Percentiles rank a stretch among this genome's conserved stretches.
phyloP scores from a whole-genome alignment of 2,329 filamentous ascomycete genomes.

The Colletotrichum sp. region DNA sequence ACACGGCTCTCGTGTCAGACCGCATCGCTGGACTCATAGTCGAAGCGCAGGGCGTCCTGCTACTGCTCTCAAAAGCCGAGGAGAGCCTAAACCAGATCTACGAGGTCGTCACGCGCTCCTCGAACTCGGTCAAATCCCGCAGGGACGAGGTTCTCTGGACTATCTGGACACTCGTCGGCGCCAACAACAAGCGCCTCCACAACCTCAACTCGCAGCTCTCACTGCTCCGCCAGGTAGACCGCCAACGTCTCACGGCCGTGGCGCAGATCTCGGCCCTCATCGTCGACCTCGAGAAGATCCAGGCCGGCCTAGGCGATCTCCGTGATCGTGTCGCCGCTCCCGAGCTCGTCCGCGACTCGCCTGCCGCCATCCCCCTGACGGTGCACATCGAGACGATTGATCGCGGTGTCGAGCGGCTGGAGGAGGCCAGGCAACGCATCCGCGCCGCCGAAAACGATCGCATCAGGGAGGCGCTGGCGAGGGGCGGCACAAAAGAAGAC shows the following conservation, averaged over 20 bases:
- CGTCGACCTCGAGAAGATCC: slow-evolving; percentile 75
- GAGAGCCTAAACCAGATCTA: slow-evolving; percentile 72
- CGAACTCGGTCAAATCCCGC: slow-evolving; percentile 58
- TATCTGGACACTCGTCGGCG: slow-evolving; percentile 77
- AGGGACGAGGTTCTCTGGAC: slow-evolving; percentile 71
- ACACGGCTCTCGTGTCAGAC: slow-evolving; percentile 71
- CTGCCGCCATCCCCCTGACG: slow-evolving; percentile 62
- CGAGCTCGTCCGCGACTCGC: slow-evolving; percentile 57
- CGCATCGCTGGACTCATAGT: slow-evolving; percentile 71
- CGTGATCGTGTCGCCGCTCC: slow-evolving; percentile 73
- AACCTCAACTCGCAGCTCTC: slow-evolving; percentile 67
- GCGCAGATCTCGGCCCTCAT: slow-evolving; percentile 72
- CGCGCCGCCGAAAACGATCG: slow-evolving; percentile 63
- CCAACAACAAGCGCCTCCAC: slow-evolving; percentile 63
- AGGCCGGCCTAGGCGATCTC: slow-evolving; percentile 72
- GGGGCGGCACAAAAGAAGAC: slow-evolving; percentile 44
- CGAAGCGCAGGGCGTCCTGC: slow-evolving; percentile 71
- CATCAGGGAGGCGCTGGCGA: slow-evolving; percentile 55
- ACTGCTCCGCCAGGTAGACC: slow-evolving; percentile 68
- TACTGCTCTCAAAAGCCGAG: slow-evolving; percentile 70
- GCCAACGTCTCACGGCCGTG: slow-evolving; percentile 69
- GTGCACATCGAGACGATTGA: slow-evolving; percentile 80
- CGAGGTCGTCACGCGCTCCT: slow-evolving; percentile 69
- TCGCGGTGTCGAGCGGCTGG: slow-evolving; percentile 72
- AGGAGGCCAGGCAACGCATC: slow-evolving; percentile 64